phyloP scores from a whole-genome alignment of 1,139 yeast genomes.

The Pichia sp. region DNA sequence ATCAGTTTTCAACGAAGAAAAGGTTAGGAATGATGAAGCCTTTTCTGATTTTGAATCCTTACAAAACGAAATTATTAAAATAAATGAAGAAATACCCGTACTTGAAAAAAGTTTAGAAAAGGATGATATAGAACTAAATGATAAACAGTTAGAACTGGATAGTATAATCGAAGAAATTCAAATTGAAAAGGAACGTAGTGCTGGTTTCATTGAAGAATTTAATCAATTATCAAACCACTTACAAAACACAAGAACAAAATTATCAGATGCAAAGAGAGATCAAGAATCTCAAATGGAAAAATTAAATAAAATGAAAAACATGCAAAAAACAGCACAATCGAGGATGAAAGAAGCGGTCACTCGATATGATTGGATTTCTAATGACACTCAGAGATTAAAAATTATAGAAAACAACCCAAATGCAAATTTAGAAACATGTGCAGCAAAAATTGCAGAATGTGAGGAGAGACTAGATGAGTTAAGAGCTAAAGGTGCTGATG shows the following conservation, averaged over 20 bases:
- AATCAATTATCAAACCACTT: conserved; percentile 52
- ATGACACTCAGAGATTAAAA: conserved; percentile 16
- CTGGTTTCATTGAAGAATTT: conserved; percentile 76
- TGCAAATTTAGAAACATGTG: conserved; percentile 57
- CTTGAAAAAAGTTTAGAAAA: conserved; percentile 35
- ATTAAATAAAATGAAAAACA: conserved; percentile 2
- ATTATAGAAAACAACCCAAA: conserved; percentile 55
- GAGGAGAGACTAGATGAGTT: conserved; percentile 63
- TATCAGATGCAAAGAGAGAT: conserved; percentile 33
- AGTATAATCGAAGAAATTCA: conserved; percentile 43
- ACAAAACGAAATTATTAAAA: conserved; percentile 45
- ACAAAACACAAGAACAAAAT: conserved; percentile 44
- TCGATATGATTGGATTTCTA: conserved; percentile 8
- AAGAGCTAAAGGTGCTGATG: conserved; percentile 72
- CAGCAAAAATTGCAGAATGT: conserved; percentile 50
- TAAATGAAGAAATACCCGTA: conserved; percentile 33
- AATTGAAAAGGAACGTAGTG: conserved; percentile 54
- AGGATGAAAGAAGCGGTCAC: conserved; percentile 7
- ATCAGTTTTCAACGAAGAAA: conserved; percentile 55
- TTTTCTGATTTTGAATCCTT: conserved; percentile 49
- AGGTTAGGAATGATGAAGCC: conserved; percentile 67
- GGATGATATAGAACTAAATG: conserved; percentile 31
- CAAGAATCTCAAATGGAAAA: neutral
- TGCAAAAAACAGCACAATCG: neutral
- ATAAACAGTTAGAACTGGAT: conserved; percentile 31